Conservation (phyloP, 768 basidiomycete species). For the Cystofilobasidium ferigula region DNA sequence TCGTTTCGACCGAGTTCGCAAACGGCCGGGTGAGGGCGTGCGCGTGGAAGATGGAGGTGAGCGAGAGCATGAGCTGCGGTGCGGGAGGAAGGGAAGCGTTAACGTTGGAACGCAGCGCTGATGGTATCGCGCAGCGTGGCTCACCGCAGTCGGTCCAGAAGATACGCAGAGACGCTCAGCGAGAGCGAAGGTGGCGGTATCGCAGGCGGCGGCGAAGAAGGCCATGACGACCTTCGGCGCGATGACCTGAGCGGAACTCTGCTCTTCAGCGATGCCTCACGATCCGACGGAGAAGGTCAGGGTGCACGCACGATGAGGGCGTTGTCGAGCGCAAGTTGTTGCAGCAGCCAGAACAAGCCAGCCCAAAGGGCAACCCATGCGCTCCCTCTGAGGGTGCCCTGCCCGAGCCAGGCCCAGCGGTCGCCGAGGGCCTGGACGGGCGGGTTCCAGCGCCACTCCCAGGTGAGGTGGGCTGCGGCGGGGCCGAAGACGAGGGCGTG, state of each 20-base stretch:
- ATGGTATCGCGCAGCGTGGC: slow-evolving; percentile 34
- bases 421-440: background rate
- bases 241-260: background rate
- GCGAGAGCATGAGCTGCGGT: slow-evolving; percentile 59
- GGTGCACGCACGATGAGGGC: background rate
- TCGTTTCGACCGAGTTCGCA: slow-evolving; percentile 86
- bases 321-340: background rate
- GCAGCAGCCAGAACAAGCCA: slow-evolving; percentile 2
- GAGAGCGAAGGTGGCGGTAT: slow-evolving; percentile 59
- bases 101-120: background rate
- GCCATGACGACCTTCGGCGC: slow-evolving; percentile 24
- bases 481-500: slow-evolving; percentile 81
- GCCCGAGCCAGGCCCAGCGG: slow-evolving; percentile 23
- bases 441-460: slow-evolving; percentile 64
- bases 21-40: slow-evolving; percentile 74
- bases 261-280: background rate
- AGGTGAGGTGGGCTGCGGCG: slow-evolving; percentile 56
- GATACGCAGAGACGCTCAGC: slow-evolving; percentile 47
- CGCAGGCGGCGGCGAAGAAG: slow-evolving; percentile 56
- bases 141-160: slow-evolving; percentile 54
- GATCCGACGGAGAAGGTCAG: background rate
- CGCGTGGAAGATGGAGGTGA: slow-evolving; percentile 78
- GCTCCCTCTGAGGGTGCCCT: slow-evolving; percentile 12
- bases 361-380: slow-evolving; percentile 24
- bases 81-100: slow-evolving; percentile 8